phyloP scores from a whole-genome alignment of 768 basidiomycete genomes.

The Mycena albidolilacea region DNA sequence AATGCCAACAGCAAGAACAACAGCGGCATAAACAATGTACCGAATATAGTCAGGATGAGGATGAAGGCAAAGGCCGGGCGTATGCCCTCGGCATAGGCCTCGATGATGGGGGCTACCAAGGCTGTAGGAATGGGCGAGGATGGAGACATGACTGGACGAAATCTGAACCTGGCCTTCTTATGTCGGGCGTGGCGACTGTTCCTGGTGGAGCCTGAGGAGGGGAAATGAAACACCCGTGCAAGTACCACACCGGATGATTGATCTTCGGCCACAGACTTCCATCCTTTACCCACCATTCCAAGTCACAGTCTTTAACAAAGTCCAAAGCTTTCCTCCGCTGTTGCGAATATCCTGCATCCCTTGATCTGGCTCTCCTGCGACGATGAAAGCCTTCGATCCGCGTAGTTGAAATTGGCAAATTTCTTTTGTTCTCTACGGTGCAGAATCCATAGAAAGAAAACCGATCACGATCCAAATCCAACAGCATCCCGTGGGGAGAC shows the following conservation, averaged over 20 bases:
- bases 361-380: no score
- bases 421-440: slow-evolving; percentile 14
- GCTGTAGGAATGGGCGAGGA: slow-evolving; percentile 22
- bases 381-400: slow-evolving; percentile 4
- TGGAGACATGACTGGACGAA: slow-evolving; percentile 13
- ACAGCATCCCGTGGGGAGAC: slow-evolving; percentile 10
- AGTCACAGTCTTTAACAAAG: no score
- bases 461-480: slow-evolving; percentile 1
- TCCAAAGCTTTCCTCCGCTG: no score
- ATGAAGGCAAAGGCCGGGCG: slow-evolving; percentile 22
- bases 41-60: slow-evolving; percentile 6
- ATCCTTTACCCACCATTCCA: no score
- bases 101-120: slow-evolving; percentile 18
- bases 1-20: slow-evolving; percentile 14
- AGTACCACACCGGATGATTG: no score
- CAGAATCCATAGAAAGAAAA: slow-evolving; percentile 11
- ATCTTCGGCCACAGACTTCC: no score
- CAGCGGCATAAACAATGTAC: slow-evolving; percentile 13
- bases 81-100: slow-evolving; percentile 17
- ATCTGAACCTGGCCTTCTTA: slow-evolving; percentile 6
- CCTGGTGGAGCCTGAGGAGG: neutral
- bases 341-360: no score
- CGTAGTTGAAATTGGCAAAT: slow-evolving; percentile 10
- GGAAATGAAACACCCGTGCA: no score
- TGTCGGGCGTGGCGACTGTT: slow-evolving; percentile 13